Evolutionary conservation across 495 filamentous ascomycete genomes (phyloP).

Genomic region (Penicillium cataractarum): DNA sequence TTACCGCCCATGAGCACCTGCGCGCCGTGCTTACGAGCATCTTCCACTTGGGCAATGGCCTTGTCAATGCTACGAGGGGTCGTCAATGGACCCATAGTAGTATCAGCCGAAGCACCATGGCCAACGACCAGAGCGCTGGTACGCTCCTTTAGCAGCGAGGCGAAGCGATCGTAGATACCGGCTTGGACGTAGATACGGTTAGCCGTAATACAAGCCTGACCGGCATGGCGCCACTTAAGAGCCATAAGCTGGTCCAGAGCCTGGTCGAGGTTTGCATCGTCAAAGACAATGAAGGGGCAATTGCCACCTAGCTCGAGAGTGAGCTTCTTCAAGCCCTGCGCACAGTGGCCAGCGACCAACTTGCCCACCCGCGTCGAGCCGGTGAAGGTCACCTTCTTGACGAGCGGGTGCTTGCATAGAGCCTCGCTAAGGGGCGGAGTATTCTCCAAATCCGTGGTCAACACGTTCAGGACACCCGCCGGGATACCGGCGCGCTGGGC

Average conservation of each 20-base stretch:
- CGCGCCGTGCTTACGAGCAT: conserved; percentile 64
- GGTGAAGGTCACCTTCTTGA: conserved; percentile 77
- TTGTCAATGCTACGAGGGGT: conserved; percentile 67
- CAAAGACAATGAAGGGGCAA: conserved; percentile 74
- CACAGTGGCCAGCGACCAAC: conserved; percentile 60
- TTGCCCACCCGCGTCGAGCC: conserved; percentile 69
- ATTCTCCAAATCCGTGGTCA: conserved; percentile 62
- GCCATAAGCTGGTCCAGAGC: conserved; percentile 62
- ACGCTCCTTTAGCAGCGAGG: conserved; percentile 56
- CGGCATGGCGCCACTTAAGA: conserved; percentile 68
- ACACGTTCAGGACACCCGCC: conserved; percentile 57
- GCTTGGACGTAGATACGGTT: conserved; percentile 73
- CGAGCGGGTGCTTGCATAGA: conserved; percentile 63
- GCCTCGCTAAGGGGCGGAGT: conserved; percentile 66
- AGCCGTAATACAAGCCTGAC: conserved; percentile 75
- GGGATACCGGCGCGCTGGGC: conserved; percentile 59
- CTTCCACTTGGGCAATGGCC: conserved; percentile 61
- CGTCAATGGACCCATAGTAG: conserved; percentile 71
- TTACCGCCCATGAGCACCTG: conserved; percentile 62
- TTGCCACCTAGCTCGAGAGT: conserved; percentile 77
- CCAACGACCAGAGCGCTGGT: conserved; percentile 63
- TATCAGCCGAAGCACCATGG: conserved; percentile 59
- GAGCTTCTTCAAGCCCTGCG: conserved; percentile 69
- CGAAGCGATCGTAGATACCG: conserved; percentile 57
- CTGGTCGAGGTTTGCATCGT: conserved; percentile 69